Evolutionary conservation across 139 green algal genomes (phyloP).

Genomic region (Chlorella sorokiniana): DNA sequence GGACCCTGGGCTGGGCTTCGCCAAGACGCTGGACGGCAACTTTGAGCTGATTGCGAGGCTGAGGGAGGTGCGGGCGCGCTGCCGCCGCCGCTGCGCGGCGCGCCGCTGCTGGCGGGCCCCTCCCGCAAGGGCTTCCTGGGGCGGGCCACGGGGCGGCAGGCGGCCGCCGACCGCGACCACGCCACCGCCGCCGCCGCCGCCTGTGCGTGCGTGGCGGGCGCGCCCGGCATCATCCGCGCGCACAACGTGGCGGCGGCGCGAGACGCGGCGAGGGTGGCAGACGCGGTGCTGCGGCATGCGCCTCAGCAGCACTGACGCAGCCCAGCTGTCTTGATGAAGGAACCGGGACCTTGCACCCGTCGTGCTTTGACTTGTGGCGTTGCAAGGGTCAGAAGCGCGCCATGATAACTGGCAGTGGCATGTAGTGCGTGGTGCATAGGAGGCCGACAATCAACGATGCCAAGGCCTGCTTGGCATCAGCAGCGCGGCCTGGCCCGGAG

Average conservation of each 20-base stretch:
- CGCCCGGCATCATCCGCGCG: conserved; percentile 81
- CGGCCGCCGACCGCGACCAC: conserved; percentile 51
- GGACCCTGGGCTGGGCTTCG: conserved; percentile 93
- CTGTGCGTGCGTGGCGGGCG: conserved; percentile 50
- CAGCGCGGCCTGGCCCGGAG: no score
- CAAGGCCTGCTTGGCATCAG: no score
- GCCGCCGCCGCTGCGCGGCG: conserved; percentile 33
- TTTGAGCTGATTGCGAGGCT: conserved; percentile 72
- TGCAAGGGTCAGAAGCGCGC: no score
- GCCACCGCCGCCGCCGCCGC: conserved; percentile 58
- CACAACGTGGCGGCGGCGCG: conserved; percentile 73
- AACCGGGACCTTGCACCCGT: no score
- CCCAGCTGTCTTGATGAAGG: no score
- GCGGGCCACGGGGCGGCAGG: conserved; percentile 54
- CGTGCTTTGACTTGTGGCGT: no score
- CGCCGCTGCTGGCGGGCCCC: conserved; percentile 79
- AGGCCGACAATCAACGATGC: no score
- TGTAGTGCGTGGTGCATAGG: no score
- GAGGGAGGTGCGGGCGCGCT: conserved; percentile 51
- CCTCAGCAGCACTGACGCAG: not conserved
- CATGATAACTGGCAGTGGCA: no score
- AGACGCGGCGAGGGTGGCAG: conserved; percentile 74
- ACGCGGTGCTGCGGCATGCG: conserved; percentile 48
- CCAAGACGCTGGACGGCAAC: conserved; percentile 76
- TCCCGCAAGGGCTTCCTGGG: conserved; percentile 88